These are phyloP conservation scores for Verticillium klebahnii DNA, from an alignment of 2,329 filamentous ascomycete species.

Conservation along the genomic window DNA sequence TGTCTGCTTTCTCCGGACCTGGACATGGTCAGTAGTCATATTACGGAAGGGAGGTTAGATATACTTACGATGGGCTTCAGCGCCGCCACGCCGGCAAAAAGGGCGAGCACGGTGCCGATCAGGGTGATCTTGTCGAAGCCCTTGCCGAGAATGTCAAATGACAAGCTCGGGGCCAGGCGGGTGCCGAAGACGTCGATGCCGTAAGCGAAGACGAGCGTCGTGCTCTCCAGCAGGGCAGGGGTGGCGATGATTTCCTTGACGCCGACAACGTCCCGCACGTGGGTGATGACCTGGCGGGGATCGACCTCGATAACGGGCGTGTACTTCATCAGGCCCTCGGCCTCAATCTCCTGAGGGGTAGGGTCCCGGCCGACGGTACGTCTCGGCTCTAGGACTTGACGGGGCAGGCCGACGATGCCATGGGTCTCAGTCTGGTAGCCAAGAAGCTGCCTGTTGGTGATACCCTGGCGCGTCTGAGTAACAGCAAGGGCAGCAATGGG, in stretches of 20 bases:
- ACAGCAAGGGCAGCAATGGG: conserved; percentile 77
- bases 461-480: conserved; percentile 87
- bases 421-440: conserved; percentile 70
- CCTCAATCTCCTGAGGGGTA: conserved; percentile 68
- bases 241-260: conserved; percentile 68
- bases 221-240: conserved; percentile 84
- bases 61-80: conserved; percentile 77
- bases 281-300: conserved; percentile 73
- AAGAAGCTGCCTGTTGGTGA: conserved; percentile 77
- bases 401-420: conserved; percentile 74
- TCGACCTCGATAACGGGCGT: conserved; percentile 76
- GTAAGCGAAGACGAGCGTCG: conserved; percentile 82
- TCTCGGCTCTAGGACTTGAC: conserved; percentile 75
- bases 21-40: conserved; percentile 24
- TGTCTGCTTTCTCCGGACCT: conserved; percentile 64
- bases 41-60: conserved; percentile 1
- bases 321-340: conserved; percentile 77
- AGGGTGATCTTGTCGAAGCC: conserved; percentile 90
- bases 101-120: conserved; percentile 74
- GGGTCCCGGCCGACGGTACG: conserved; percentile 83
- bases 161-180: conserved; percentile 76
- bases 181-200: conserved; percentile 88
- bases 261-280: conserved; percentile 76
- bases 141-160: conserved; percentile 90
- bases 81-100: conserved; percentile 70